Conservation (phyloP, 495 filamentous ascomycete genomes). For the Podospora tetraspora region DNA sequence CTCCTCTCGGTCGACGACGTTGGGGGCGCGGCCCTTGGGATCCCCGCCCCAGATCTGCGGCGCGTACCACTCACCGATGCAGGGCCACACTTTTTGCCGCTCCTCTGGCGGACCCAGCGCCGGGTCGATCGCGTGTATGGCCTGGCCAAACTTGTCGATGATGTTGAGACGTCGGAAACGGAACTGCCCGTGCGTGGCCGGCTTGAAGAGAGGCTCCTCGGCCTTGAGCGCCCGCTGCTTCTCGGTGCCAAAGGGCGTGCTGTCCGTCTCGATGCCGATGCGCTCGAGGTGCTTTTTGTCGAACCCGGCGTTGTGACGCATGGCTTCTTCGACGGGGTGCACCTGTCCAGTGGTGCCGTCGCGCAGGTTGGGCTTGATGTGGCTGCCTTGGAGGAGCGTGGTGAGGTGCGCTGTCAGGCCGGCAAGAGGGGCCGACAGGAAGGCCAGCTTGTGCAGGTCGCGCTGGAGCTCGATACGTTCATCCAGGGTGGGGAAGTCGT, state of each 20-base stretch:
- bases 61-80: conserved; percentile 20
- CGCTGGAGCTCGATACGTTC: neutral
- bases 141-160: conserved; percentile 51
- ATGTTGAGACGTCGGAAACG: conserved; percentile 46
- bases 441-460: conserved; percentile 21
- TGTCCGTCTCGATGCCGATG: conserved; percentile 24
- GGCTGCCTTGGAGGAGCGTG: conserved; percentile 37
- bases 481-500: neutral
- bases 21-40: neutral
- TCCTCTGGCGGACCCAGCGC: conserved; percentile 17
- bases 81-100: conserved; percentile 27
- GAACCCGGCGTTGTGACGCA: conserved; percentile 9
- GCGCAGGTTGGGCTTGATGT: conserved; percentile 39
- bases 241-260: conserved; percentile 30
- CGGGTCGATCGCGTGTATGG: conserved; percentile 33
- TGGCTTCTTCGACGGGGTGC: conserved; percentile 17
- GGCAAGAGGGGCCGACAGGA: conserved; percentile 37
- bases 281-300: conserved; percentile 1
- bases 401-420: conserved; percentile 42
- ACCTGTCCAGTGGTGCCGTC: conserved; percentile 1
- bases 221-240: neutral
- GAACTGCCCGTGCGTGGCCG: conserved; percentile 46
- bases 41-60: conserved; percentile 6
- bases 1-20: neutral
- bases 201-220: conserved; percentile 33